A percentile compares a stretch with the other conserved stretches of the same genome.
Conservation (phyloP, 106 monocot species). For the Dioscorea alata region DNA sequence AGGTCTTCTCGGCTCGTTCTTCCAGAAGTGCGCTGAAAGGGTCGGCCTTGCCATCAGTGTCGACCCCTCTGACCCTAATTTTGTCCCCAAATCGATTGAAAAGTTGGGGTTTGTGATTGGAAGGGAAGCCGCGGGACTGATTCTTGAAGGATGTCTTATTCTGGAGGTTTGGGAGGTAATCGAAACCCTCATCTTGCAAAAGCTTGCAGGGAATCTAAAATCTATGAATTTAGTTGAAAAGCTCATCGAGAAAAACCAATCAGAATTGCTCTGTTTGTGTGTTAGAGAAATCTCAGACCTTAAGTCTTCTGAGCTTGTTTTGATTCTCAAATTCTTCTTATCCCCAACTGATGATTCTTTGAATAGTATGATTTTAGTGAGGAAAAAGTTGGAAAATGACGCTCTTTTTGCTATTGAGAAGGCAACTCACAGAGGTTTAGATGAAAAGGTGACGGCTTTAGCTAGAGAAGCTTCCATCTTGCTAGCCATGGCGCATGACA, state of each 20-base stretch:
- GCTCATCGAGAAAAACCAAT: slow-evolving; percentile 39
- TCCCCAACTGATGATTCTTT: slow-evolving; percentile 40
- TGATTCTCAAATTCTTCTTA: slow-evolving; percentile 47
- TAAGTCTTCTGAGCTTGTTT: slow-evolving; percentile 32
- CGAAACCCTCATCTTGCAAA: slow-evolving; percentile 20
- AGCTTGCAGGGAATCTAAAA: slow-evolving; percentile 18
- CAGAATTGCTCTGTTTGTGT: slow-evolving; percentile 48
- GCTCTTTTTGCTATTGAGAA: slow-evolving; percentile 54
- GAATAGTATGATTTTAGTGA: slow-evolving; percentile 42
- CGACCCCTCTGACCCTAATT: slow-evolving; percentile 4
- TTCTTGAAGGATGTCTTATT: slow-evolving; percentile 33
- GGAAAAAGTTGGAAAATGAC: slow-evolving; percentile 61
- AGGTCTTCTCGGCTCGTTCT: slow-evolving; percentile 23
- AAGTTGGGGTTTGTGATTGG: slow-evolving; percentile 24
- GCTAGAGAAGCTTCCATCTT: slow-evolving; percentile 56
- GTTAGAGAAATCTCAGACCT: slow-evolving; percentile 32
- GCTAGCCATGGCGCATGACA: slow-evolving; percentile 75
- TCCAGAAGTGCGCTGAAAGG: slow-evolving; percentile 2
- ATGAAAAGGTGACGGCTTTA: slow-evolving; percentile 21
- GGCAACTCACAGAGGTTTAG: slow-evolving; percentile 22
- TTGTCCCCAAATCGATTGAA: slow-evolving; percentile 11
- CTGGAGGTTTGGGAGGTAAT: slow-evolving; percentile 48
- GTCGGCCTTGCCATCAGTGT: background rate
- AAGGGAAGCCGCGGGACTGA: slow-evolving; percentile 19
- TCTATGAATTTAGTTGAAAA: slow-evolving; percentile 36